A percentile compares a stretch with the other conserved stretches of the same genome.
Conservation (phyloP, 2,329 filamentous ascomycete genomes). For the Dothideomycetidae sp. region DNA sequence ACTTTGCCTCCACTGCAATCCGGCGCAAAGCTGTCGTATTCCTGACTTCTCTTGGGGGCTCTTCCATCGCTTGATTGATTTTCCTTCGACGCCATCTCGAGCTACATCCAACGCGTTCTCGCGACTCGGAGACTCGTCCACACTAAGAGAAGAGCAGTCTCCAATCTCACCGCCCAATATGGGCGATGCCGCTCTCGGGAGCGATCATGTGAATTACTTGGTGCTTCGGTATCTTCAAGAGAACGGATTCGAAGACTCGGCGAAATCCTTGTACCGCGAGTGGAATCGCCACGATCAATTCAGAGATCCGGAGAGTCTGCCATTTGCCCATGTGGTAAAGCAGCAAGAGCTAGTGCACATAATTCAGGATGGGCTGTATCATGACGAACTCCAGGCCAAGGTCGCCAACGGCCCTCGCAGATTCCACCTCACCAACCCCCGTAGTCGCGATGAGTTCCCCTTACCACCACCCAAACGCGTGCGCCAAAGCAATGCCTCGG, state of each 20-base stretch:
- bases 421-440: constrained; percentile 9
- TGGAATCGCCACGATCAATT: constrained; percentile 37
- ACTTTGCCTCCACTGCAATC: too few relatives aligned
- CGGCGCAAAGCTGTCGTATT: too few relatives aligned
- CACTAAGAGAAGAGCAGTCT: too few relatives aligned
- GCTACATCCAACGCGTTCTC: too few relatives aligned
- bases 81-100: too few relatives aligned
- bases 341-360: constrained; percentile 46
- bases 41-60: too few relatives aligned
- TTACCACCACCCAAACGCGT: constrained; percentile 21
- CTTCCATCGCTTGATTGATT: too few relatives aligned
- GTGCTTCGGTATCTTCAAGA: constrained; percentile 46
- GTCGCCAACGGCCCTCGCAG: constrained; percentile 11
- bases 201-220: constrained; percentile 54
- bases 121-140: too few relatives aligned
- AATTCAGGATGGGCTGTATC: constrained; percentile 47
- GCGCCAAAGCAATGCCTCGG: constrained; percentile 20
- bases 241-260: constrained; percentile 22
- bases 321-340: constrained; percentile 46
- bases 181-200: constrained; percentile 31
- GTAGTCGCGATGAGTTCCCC: constrained; percentile 19
- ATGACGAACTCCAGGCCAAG: constrained; percentile 25
- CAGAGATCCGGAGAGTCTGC: constrained; percentile 42
- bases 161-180: constrained; percentile 18
- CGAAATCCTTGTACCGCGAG: constrained; percentile 46